Evolutionary conservation across 108 stramenopile species (phyloP), one percentile per base, ranked within the genome.

Genomic region (Conticribra guillardii): DNA sequence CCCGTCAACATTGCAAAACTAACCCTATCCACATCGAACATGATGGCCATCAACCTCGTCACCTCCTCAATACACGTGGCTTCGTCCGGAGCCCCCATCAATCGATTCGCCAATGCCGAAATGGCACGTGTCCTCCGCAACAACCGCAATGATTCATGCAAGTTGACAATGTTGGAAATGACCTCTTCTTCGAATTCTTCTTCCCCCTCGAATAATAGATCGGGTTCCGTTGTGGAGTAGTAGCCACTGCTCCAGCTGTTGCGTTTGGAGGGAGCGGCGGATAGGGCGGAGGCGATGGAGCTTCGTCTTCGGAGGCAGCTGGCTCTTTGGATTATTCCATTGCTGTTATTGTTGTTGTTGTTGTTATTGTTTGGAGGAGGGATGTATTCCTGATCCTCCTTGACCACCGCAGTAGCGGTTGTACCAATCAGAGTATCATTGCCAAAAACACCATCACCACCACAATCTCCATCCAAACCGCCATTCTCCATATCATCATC

Each of bases 1-100:
- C 52, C 54, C n/a, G 61, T 56, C 19, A 70, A 3, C 75, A 76
- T 44, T 11, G 41, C 69, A 63, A 64, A 76, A 3, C 51, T 18
- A 14, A 61, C 50, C 11, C 69, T 44, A 18, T 70, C 44, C 4
- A 76, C 21, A 19, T 47, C 61, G 56, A 76, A 76, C 60, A 76
- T 63, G 0, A 64, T 14, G 3, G 53, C 52, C 27, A 76, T 48
- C 21, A 76, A 31, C 8, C 62, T 33, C 24, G 60, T 64, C 34
- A 46, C 69, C 60, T 71, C 69, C 21, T 70, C 60, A 15, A 70
- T 17, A 33, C 75, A 76, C 16, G 26, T 37, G 22, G 50, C 54
- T 56, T 76, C 75, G 26, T 76, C 75, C 7, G 51, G 69, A 55
- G 75, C 69, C 18, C 34, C 60, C 60, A 71, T 63, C 37, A 76